Evolutionary conservation across 495 filamentous ascomycete genomes (phyloP).

Genomic region (Articulospora tetracladia): DNA sequence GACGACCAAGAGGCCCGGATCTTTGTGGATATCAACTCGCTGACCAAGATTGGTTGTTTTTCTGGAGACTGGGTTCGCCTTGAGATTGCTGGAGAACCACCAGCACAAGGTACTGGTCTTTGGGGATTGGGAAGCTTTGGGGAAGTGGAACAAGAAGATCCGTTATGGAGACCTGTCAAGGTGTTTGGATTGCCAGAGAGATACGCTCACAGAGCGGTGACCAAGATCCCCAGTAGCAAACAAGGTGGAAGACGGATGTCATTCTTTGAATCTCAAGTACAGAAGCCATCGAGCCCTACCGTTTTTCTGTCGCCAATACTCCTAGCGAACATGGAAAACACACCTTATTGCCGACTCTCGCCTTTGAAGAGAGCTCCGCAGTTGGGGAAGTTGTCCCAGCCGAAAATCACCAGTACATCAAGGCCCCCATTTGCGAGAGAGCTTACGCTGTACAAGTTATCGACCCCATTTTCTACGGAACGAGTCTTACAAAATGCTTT

Average conservation of each 20-base stretch:
- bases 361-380: slow-evolving; percentile 49
- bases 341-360: slow-evolving; percentile 70
- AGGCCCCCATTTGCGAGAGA: slow-evolving; percentile 85
- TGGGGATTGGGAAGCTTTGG: slow-evolving; percentile 52
- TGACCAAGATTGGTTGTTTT: slow-evolving; percentile 90
- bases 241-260: slow-evolving; percentile 42
- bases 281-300: slow-evolving; percentile 47
- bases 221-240: slow-evolving; percentile 46
- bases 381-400: slow-evolving; percentile 32
- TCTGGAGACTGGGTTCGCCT: slow-evolving; percentile 97
- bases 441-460: slow-evolving; percentile 84
- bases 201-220: slow-evolving; percentile 49
- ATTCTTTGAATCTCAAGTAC: slow-evolving; percentile 52
- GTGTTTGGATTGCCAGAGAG: slow-evolving; percentile 83
- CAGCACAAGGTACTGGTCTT: slow-evolving; percentile 47
- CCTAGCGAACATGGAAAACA: slow-evolving; percentile 74
- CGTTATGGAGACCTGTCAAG: slow-evolving; percentile 67
- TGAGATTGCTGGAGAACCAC: slow-evolving; percentile 66
- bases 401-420: slow-evolving; percentile 50
- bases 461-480: slow-evolving; percentile 84
- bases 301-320: slow-evolving; percentile 83
- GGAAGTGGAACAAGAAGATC: slow-evolving; percentile 41
- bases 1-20: slow-evolving; percentile 87
- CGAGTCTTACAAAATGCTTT: slow-evolving; percentile 76
- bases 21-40: slow-evolving; percentile 79